These are phyloP conservation scores for Saccharomycopsis sp. DNA, from an alignment of 805 yeast genomes.

Conservation along the genomic window DNA sequence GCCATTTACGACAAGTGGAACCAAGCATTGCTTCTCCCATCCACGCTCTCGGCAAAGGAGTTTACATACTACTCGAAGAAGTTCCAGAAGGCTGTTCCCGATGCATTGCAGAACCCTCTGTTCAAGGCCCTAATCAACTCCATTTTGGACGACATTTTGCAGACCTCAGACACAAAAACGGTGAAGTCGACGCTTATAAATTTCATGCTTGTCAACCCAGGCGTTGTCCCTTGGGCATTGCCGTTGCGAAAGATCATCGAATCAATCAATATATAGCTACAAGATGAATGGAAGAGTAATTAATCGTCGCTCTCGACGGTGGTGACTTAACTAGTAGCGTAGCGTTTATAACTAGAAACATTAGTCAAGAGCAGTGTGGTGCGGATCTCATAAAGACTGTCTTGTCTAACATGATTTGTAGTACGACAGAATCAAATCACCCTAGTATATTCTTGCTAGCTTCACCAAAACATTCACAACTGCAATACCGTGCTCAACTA, in stretches of 20 bases:
- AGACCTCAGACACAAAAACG: conserved; percentile 20
- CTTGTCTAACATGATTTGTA: no score
- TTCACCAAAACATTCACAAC: no score
- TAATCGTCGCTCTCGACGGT: no score
- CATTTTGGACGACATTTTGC: conserved; percentile 15
- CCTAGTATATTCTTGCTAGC: no score
- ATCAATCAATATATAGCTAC: not conserved
- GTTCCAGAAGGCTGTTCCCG: conserved; percentile 23
- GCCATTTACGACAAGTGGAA: conserved; percentile 25
- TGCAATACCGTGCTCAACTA: no score
- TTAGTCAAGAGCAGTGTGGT: no score
- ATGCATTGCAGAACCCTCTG: conserved; percentile 13
- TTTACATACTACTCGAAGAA: conserved; percentile 38
- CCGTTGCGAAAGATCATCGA: conserved; percentile 55
- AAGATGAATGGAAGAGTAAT: no score
- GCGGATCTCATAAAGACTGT: no score
- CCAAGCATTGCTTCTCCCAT: conserved; percentile 25
- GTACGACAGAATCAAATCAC: no score
- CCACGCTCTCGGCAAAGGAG: conserved; percentile 36
- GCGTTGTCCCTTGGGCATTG: conserved; percentile 59
- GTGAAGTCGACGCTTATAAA: conserved; percentile 35
- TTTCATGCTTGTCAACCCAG: conserved; percentile 52
- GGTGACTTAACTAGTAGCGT: no score
- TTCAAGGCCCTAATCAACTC: conserved; percentile 7
- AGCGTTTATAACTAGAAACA: no score